Base-by-base conservation (phyloP, 2,329 filamentous ascomycete genomes). In the Dactylella cylindrospora region DNA sequence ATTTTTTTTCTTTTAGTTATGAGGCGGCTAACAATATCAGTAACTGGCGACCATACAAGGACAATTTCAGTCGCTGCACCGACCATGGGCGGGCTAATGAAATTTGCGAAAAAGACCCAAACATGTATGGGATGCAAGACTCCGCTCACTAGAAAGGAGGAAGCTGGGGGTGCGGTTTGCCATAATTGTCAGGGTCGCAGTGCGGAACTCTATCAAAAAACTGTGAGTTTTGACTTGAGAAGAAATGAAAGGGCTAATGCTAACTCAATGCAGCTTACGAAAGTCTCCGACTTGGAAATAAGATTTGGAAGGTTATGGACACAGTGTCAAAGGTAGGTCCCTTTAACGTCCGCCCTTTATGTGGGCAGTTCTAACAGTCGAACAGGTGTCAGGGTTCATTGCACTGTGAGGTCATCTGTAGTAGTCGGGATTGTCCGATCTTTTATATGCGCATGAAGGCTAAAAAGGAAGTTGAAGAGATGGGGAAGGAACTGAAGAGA, bases 381-480 rank as follows among this genome's bases (percentile, higher is more conserved):
- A 73, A 97, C 76, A 80, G 93, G 33, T 98, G 93, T 73, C 93
- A 98, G 76, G 93, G 90, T 50, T 96, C 90, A 76, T 86, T 98
- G 80, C 93, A 98, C 75, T 93, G 89, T 73, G 93, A 98, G 74
- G 94, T 98, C 50, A 97, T 98, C 68, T 98, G 93, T 77, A 90
- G 86, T 65, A 91, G 86, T 72, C 87, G 90, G 73, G 93, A 98
- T 76, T 98, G 93, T 72, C 93, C 93, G 0, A 98, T 98, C 70
- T 98, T 98, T 74, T 98, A 98, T 74, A 98, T 98, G 93, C 84
- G 93, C 3, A 98, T 98, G 93, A 98, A 98, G 79, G 91, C 91
- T 25, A 95, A 96, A 80, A 98, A 98, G 78, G 93, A 98, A 72
- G 84, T 97, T 31, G 91, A 97, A 73, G 93, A 98, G 75, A 85